These are phyloP conservation scores for Oryza punctata DNA, from an alignment of 176 grass and related monocot genomes.

Conservation along the genomic window DNA sequence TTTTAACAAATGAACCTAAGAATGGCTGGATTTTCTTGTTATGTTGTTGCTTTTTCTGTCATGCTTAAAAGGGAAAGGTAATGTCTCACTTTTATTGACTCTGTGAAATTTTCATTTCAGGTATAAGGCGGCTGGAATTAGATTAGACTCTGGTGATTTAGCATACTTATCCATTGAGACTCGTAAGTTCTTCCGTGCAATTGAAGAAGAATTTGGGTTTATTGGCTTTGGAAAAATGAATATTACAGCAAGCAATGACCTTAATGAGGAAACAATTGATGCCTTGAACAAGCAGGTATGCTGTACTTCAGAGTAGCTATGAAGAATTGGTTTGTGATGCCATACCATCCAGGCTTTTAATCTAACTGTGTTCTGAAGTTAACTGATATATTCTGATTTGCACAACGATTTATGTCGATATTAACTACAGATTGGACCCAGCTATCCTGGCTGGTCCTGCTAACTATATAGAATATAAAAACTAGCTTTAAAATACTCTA, in stretches of 20 bases:
- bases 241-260: conserved; percentile 93
- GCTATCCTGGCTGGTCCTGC: background rate
- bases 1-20: conserved; percentile 15
- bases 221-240: conserved; percentile 66
- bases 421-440: background rate
- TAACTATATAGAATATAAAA: background rate
- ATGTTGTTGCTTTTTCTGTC: background rate
- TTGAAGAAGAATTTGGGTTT: conserved; percentile 83
- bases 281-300: conserved; percentile 98
- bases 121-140: conserved; percentile 88
- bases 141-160: conserved; percentile 96
- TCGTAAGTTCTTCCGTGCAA: conserved; percentile 70
- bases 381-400: background rate
- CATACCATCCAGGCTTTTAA: background rate
- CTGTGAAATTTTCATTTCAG: conserved; percentile 37
- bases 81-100: background rate
- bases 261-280: conserved; percentile 99
- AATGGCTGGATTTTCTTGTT: background rate
- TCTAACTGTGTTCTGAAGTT: background rate
- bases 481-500: background rate
- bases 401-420: background rate
- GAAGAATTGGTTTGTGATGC: conserved; percentile 8
- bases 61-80: background rate
- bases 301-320: background rate
- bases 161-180: conserved; percentile 76